Base-by-base conservation (phyloP, 495 filamentous ascomycete species). In the Penicillium riverlandense region DNA sequence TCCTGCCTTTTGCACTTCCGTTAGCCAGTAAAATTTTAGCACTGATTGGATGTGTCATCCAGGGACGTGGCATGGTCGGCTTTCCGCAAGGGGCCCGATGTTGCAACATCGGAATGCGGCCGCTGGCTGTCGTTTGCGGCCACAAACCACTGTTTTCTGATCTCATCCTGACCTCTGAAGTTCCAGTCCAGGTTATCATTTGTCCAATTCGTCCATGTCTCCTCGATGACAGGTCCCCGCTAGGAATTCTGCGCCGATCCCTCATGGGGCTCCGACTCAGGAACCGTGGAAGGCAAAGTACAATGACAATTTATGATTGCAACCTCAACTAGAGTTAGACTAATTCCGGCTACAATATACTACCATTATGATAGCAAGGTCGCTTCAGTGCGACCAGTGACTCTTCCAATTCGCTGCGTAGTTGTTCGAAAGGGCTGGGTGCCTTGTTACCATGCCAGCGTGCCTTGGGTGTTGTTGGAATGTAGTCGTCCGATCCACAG, bases 391-490 rank as follows among this genome's bases (percentile, higher is more conserved):
- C 51, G 48, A 41, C n/a, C 22, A 11, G 32, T 14, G 7, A 50
- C 30, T 35, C 9, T 13, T 33, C 37, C 38, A 35, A 35, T 30
- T 35, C 30, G 37, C 43, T 31, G 38, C 43, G 54, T 30, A 11
- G 37, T 29, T 49, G 48, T 44, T 36, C 40, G 42, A 41, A 49
- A 46, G 44, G 49, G 44, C 46, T 28, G n/a, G 50, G 37, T 22
- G 43, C 47, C 48, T 44, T 58, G 55, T 58, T 55, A 58, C 52
- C 55, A 58, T 58, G 44, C 55, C 55, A 53, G 47, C 42, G 48
- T 4, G 22, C 50, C 50, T 42, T 47, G 51, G 16, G 42, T 34
- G 36, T 36, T 36, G 28, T 35, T 48, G 55, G 55, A 58, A 58
- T 58, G 55, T 50, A 44, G 33, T 30, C 29, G 2, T 34, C 28